Evolutionary conservation across 768 basidiomycete genomes (phyloP), one percentile per base, ranked within the genome.

Genomic region (Macrolepiota dolichaula): DNA sequence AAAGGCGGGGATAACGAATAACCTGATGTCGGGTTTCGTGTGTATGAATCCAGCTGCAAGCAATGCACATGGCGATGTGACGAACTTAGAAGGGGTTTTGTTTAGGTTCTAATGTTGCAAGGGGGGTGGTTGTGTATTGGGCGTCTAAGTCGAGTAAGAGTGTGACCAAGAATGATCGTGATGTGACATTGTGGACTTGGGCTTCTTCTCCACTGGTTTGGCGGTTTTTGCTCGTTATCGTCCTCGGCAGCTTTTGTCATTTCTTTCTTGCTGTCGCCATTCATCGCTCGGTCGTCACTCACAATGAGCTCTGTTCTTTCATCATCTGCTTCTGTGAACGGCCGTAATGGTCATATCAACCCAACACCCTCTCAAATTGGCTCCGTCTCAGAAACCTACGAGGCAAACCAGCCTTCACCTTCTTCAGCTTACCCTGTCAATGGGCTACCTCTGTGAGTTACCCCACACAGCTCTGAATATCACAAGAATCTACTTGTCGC

Each of bases 21-120:
- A 88, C 67, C 71, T 88, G 47, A 84, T 88, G 85, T 67, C 71
- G n/a, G 69, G 74, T 49, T 88, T 84, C 67, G 85, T 88, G 55
- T 71, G 69, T 7, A 88, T 87, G 81, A 62, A 51, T 51, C 51
- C 38, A 55, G 57, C 63, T 13, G 64, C 65, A 19, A 70, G 66
- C 22, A 68, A 69, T 27, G 70, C 71, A 9, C 79, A 77, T 65
- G 83, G 85, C 19, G 67, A 68, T 36, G 79, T 84, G 59, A 69
- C 77, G 65, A 72, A 72, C 56, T 69, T 69, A 67, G 69, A 66
- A 35, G 52, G 65, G 29, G 49, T 64, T 50, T 37, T 50, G 50
- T 51, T 15, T 40, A 51, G 25, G 62, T 61, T 64, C n/a, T 54
- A 35, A 38, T 55, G 17, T 37, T 32, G 29, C 29, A 24, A 10